Percentiles rank a stretch among this genome's conserved stretches.
Conservation (phyloP, 192 early-diverging fungal species). For the Chytriomyces sp. region DNA sequence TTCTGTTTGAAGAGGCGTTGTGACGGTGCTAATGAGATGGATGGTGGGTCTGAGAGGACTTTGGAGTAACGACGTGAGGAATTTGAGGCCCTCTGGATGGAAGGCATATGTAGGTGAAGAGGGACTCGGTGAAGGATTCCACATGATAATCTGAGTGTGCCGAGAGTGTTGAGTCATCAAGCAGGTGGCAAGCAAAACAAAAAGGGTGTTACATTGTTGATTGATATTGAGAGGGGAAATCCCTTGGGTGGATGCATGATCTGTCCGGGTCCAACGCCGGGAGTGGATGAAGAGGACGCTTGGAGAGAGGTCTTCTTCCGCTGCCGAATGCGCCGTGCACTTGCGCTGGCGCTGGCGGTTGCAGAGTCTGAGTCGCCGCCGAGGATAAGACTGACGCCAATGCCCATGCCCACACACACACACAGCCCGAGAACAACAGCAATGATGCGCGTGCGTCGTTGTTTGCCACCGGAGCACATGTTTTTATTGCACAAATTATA, state of each 20-base stretch:
- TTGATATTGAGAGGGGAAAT: not conserved
- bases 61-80: constrained; percentile 57
- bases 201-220: not conserved
- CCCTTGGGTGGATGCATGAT: not conserved
- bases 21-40: constrained; percentile 62
- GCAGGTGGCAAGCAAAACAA: not conserved
- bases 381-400: not conserved
- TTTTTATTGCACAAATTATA: too few relatives aligned
- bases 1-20: constrained; percentile 59
- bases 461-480: too few relatives aligned
- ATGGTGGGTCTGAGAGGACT: constrained; percentile 38
- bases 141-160: constrained; percentile 65
- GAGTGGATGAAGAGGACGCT: not conserved
- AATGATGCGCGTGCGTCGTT: too few relatives aligned
- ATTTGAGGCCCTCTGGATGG: constrained; percentile 58
- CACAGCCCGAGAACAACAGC: too few relatives aligned
- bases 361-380: not conserved
- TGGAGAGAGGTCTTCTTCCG: not conserved
- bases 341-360: not conserved
- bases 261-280: not conserved
- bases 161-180: not conserved
- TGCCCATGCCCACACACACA: not conserved
- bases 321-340: not conserved
- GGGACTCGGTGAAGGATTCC: constrained; percentile 79
- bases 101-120: constrained; percentile 72